Conservation (phyloP, 1,284 basidiomycete genomes). For the Ustilago trichophora region DNA sequence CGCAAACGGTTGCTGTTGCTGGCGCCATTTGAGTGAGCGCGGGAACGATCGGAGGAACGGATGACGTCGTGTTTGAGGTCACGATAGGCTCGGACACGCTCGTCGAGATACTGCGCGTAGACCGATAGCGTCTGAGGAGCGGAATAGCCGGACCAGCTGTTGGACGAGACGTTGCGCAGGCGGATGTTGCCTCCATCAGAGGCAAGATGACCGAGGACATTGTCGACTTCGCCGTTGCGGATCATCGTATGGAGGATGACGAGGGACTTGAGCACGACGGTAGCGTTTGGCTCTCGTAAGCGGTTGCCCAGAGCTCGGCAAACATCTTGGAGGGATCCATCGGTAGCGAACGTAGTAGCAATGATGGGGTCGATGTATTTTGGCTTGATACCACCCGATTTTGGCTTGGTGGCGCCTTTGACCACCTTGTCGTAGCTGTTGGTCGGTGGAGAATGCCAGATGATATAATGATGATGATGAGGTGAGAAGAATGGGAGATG, state of each 20-base stretch:
- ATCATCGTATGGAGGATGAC: conserved; percentile 96
- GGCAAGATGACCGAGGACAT: conserved; percentile 83
- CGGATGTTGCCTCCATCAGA: conserved; percentile 74
- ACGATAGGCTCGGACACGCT: conserved; percentile 85
- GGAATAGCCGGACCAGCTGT: conserved; percentile 45
- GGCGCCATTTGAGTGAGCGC: conserved; percentile 69
- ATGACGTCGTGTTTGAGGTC: conserved; percentile 94
- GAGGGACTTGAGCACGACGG: conserved; percentile 95
- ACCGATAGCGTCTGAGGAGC: conserved; percentile 83
- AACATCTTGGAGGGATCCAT: conserved; percentile 89
- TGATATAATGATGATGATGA: too few species aligned
- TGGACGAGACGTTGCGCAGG: conserved; percentile 74
- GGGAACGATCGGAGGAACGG: conserved; percentile 80
- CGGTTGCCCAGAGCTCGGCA: conserved; percentile 83
- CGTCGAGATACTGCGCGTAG: conserved; percentile 89
- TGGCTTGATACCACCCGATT: conserved; percentile 59
- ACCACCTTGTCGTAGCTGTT: conserved; percentile 63
- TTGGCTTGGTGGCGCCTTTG: conserved; percentile 65
- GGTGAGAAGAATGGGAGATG: too few species aligned
- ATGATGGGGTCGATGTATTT: conserved; percentile 77
- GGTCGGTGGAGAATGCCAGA: background rate
- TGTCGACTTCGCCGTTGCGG: conserved; percentile 89
- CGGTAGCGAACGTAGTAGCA: conserved; percentile 90
- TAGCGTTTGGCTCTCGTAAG: conserved; percentile 86
- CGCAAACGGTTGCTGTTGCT: conserved; percentile 74